phyloP scores from a whole-genome alignment of 495 filamentous ascomycete species.

The Podospora pseudocomata region DNA sequence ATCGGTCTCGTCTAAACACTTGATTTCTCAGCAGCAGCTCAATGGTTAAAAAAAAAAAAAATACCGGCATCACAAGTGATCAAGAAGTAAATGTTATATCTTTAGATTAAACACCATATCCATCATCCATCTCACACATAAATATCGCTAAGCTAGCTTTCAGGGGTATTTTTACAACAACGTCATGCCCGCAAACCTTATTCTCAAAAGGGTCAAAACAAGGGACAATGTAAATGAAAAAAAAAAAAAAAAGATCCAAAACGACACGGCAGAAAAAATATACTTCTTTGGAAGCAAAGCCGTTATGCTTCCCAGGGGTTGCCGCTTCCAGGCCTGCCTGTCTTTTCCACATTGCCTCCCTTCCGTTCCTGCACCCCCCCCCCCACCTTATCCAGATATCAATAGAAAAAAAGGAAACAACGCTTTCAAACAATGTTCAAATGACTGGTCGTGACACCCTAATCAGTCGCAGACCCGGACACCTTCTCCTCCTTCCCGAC shows the following conservation, averaged over 20 bases:
- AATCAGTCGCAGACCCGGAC: neutral
- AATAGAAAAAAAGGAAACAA: neutral
- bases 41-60: no score
- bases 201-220: neutral
- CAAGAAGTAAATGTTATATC: neutral
- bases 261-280: slow-evolving; percentile 2
- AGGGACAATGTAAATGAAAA: neutral
- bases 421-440: neutral
- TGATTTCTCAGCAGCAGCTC: no score
- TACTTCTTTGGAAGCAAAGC: neutral
- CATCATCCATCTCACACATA: slow-evolving; percentile 3
- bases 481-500: slow-evolving; percentile 5
- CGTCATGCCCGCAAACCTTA: slow-evolving; percentile 19
- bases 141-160: slow-evolving; percentile 17
- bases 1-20: no score
- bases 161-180: slow-evolving; percentile 36
- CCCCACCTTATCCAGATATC: neutral
- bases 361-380: neutral
- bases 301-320: neutral
- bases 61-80: neutral
- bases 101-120: neutral
- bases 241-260: neutral
- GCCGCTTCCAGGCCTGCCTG: neutral
- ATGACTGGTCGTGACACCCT: neutral
- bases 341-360: neutral